A percentile compares a stretch with the other conserved stretches of the same genome.
Conservation (phyloP, 108 stramenopile species). For the Pinguiococcus pyrenoidosus region DNA sequence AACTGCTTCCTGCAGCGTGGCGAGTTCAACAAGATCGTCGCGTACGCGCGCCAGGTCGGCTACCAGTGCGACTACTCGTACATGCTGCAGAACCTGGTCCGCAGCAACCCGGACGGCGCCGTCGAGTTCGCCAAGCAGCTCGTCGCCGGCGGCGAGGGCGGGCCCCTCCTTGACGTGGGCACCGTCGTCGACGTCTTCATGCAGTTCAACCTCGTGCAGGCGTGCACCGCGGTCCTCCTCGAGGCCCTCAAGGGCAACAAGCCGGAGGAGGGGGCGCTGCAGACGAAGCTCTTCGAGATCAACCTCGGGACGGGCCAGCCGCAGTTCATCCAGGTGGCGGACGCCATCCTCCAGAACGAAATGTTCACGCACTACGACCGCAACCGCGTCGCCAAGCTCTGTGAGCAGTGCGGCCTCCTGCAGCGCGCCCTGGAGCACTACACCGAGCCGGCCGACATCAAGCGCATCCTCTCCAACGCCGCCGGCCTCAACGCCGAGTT, state of each 20-base stretch:
- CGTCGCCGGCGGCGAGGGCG: conserved; percentile 69
- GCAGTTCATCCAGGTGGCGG: conserved; percentile 67
- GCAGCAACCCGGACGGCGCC: conserved; percentile 91
- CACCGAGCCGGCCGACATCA: conserved; percentile 95
- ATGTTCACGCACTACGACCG: conserved; percentile 95
- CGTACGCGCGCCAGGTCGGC: conserved; percentile 79
- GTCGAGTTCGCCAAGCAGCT: conserved; percentile 82
- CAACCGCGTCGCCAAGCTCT: conserved; percentile 87
- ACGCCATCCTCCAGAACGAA: conserved; percentile 97
- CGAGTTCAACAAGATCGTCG: conserved; percentile 94
- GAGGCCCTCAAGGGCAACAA: conserved; percentile 97
- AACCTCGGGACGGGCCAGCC: conserved; percentile 97
- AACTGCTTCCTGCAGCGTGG: conserved; percentile 94
- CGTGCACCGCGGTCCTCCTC: conserved; percentile 91
- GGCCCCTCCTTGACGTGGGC: conserved; percentile 86
- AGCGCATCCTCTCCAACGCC: conserved; percentile 71
- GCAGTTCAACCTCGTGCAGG: conserved; percentile 84
- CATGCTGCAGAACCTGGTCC: conserved; percentile 94
- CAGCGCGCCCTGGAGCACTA: conserved; percentile 99
- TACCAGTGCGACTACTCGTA: conserved; percentile 86
- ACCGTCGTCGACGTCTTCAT: conserved; percentile 94
- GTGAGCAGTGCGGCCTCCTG: conserved; percentile 93
- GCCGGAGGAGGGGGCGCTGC: conserved; percentile 94
- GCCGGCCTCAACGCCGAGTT: conserved; percentile 92
- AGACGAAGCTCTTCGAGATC: conserved; percentile 99